A percentile compares a stretch with the other conserved stretches of the same genome.
phyloP scores from a whole-genome alignment of 1,139 yeast species.

The Debaryomyces nepalensis region DNA sequence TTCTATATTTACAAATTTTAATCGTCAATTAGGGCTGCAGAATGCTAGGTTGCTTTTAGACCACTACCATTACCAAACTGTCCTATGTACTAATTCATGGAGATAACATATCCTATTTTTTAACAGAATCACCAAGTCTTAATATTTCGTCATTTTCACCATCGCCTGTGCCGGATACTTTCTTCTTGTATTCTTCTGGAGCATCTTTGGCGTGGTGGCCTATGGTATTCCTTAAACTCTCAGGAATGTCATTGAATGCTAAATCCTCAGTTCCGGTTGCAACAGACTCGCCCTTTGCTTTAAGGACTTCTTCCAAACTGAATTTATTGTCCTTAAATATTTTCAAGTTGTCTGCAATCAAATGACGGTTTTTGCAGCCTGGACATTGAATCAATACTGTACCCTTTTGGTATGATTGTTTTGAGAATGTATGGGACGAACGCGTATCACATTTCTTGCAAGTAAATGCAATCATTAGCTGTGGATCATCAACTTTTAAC shows the following conservation, averaged over 20 bases:
- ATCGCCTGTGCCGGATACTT: slow-evolving; percentile 19
- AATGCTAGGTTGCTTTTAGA: too few relatives aligned
- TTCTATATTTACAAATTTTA: too few relatives aligned
- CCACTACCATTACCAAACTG: too few relatives aligned
- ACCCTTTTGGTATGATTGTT: slow-evolving; percentile 87
- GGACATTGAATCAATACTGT: slow-evolving; percentile 93
- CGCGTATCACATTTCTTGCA: slow-evolving; percentile 87
- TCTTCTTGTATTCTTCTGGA: slow-evolving; percentile 42
- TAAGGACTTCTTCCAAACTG: slow-evolving; percentile 79
- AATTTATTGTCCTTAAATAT: slow-evolving; percentile 78
- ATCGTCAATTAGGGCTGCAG: too few relatives aligned
- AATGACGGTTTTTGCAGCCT: slow-evolving; percentile 82
- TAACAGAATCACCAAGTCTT: slow-evolving; percentile 21
- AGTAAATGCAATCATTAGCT: slow-evolving; percentile 86
- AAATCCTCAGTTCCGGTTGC: slow-evolving; percentile 64
- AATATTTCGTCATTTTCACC: slow-evolving; percentile 14
- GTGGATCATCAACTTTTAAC: slow-evolving; percentile 64
- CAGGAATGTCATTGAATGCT: slow-evolving; percentile 76
- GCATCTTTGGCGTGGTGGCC: slow-evolving; percentile 73
- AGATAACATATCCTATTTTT: slow-evolving; percentile 6
- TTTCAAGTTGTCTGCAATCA: slow-evolving; percentile 89
- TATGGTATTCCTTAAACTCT: slow-evolving; percentile 54
- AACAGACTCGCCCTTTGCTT: slow-evolving; percentile 75
- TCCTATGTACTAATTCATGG: too few relatives aligned
- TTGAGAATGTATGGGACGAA: slow-evolving; percentile 85